These are phyloP conservation scores for Tolypocladium endophyticum DNA, from an alignment of 2,329 filamentous ascomycete genomes.

Conservation along the genomic window DNA sequence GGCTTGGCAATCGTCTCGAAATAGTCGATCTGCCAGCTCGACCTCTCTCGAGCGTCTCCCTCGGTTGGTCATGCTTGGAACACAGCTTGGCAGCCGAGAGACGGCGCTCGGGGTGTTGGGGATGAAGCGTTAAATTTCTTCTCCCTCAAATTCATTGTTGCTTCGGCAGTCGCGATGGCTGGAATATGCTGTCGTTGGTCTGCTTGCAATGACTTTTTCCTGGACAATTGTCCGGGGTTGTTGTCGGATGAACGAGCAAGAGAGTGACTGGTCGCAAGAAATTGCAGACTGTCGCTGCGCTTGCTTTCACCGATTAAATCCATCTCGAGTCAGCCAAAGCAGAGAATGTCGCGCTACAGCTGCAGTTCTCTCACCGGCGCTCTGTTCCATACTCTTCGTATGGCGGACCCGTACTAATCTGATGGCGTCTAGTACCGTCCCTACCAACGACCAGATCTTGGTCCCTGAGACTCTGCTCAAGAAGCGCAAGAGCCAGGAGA, in stretches of 20 bases:
- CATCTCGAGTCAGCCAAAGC: conserved; percentile 76
- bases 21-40: conserved; percentile 56
- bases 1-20: conserved; percentile 48
- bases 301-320: conserved; percentile 67
- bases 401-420: conserved; percentile 74
- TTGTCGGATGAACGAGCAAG: conserved; percentile 63
- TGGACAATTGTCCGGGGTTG: conserved; percentile 42
- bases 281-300: not conserved
- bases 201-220: conserved; percentile 25
- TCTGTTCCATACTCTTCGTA: conserved; percentile 48
- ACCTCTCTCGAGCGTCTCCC: conserved; percentile 59
- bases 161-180: conserved; percentile 14
- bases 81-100: conserved; percentile 44
- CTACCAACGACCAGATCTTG: conserved; percentile 89
- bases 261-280: not conserved
- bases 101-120: conserved; percentile 64
- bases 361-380: conserved; percentile 90
- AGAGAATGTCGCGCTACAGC: conserved; percentile 85
- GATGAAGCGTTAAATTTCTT: conserved; percentile 55
- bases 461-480: conserved; percentile 99
- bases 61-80: conserved; percentile 37
- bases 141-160: conserved; percentile 70
- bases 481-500: conserved; percentile 99
- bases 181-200: conserved; percentile 12
- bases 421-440: conserved; percentile 62